Percentiles rank a stretch among this genome's conserved stretches.
Conservation (phyloP, 768 basidiomycete species). For the Russula brevipes region DNA sequence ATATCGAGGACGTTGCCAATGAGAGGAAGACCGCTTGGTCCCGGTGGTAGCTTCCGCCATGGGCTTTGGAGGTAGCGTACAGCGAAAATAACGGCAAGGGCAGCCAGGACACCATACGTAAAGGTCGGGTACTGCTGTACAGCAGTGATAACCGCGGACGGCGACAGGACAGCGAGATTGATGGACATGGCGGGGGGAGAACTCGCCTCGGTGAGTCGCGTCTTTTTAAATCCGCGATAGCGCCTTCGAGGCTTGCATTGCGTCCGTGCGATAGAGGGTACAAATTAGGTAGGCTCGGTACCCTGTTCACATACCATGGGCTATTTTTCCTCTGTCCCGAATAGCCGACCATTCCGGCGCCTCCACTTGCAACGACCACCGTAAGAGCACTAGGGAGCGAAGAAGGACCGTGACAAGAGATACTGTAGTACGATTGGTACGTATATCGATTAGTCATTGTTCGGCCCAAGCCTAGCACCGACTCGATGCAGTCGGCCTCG, state of each 20-base stretch:
- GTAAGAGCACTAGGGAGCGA: too few species aligned
- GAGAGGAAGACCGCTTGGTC: conserved; percentile 20
- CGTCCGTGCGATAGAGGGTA: background rate
- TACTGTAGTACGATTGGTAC: too few species aligned
- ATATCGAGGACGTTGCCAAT: conserved; percentile 17
- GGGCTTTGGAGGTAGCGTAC: conserved; percentile 22
- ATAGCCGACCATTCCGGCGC: background rate
- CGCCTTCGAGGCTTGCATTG: too few species aligned
- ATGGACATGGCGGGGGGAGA: background rate
- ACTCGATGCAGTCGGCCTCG: too few species aligned
- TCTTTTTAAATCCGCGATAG: background rate
- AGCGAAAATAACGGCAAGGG: background rate
- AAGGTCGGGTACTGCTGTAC: background rate
- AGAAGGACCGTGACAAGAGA: too few species aligned
- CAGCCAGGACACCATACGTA: background rate
- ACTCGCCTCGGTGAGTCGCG: too few species aligned
- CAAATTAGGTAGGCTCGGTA: too few species aligned
- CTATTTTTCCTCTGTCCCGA: background rate
- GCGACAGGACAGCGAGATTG: background rate
- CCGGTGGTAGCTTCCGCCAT: conserved; percentile 23
- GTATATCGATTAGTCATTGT: too few species aligned
- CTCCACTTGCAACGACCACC: too few species aligned
- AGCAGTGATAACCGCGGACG: background rate
- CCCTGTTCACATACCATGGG: background rate
- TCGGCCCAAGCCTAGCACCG: too few species aligned